Percentiles rank a stretch among this genome's conserved stretches.
Evolutionary conservation across 345 rosid species (phyloP).

Genomic region (Angophora floribunda): DNA sequence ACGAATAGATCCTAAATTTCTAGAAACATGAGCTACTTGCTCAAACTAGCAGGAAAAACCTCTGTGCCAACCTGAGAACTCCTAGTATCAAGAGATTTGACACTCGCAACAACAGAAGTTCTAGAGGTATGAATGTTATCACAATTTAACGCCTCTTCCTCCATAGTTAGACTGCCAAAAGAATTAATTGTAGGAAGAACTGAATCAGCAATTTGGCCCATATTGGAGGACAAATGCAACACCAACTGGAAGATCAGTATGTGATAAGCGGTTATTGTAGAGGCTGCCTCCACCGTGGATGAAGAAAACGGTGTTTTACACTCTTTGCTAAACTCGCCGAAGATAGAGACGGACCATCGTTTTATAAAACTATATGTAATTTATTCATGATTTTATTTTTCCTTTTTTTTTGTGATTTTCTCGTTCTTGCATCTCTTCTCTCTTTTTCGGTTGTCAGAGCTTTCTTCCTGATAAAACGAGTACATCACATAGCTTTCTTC

Average conservation of each 20-base stretch:
- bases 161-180: not conserved
- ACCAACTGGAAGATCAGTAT: not conserved
- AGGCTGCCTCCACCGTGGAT: not conserved
- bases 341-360: not conserved
- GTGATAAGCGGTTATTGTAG: not conserved
- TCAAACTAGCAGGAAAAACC: not conserved
- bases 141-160: not conserved
- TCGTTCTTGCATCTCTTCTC: not conserved
- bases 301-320: not conserved
- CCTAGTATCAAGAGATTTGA: not conserved
- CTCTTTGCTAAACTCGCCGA: not conserved
- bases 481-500: not conserved
- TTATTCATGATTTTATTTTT: not conserved
- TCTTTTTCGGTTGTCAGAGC: not conserved
- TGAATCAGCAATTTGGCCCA: not conserved
- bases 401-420: not conserved
- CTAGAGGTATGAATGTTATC: not conserved
- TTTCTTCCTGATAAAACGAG: not conserved
- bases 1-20: no score
- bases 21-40: not conserved
- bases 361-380: no score
- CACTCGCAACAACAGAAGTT: not conserved
- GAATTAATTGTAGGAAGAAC: not conserved
- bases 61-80: not conserved
- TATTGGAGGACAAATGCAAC: not conserved